Evolutionary conservation across 208 protist species (phyloP).

Genomic region (Leishmania aethiopica): DNA sequence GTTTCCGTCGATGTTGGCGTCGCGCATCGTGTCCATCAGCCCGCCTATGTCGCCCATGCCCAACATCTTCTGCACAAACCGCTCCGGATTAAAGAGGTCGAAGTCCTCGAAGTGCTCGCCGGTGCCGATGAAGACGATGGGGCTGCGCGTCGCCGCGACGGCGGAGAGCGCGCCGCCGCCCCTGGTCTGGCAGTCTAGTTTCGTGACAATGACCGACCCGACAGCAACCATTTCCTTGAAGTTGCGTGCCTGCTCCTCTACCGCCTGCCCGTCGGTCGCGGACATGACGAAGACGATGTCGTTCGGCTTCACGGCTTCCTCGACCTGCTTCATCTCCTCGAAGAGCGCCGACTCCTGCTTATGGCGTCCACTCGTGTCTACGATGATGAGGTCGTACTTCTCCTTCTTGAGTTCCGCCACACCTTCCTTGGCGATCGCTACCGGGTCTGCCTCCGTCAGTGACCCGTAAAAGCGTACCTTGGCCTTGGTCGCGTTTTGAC

Average conservation of each 20-base stretch:
- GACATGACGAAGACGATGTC: constrained; percentile 99
- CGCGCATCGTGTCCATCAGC: constrained; percentile 93
- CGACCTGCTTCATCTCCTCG: constrained; percentile 98
- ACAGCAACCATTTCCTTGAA: constrained; percentile 94
- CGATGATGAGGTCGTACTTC: constrained; percentile 98
- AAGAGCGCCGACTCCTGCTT: constrained; percentile 98
- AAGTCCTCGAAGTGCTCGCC: constrained; percentile 98
- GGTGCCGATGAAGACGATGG: constrained; percentile 99
- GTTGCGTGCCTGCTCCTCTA: constrained; percentile 94
- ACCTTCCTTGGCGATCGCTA: constrained; percentile 96
- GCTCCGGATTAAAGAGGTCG: constrained; percentile 90
- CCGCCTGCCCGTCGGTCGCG: constrained; percentile 97
- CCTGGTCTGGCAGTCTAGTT: constrained; percentile 99
- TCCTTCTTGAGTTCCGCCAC: constrained; percentile 97
- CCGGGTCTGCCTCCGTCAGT: constrained; percentile 96
- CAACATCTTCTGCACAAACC: constrained; percentile 93
- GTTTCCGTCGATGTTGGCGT: constrained; percentile 88
- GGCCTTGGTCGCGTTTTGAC: constrained; percentile 99
- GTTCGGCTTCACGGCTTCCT: constrained; percentile 90
- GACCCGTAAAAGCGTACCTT: constrained; percentile 98
- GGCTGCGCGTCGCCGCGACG: constrained; percentile 97
- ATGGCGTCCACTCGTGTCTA: constrained; percentile 99
- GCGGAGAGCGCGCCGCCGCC: constrained; percentile 98
- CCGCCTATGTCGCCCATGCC: constrained; percentile 96
- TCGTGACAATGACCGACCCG: constrained; percentile 99